Evolutionary conservation across 139 green algal species (phyloP).

Genomic region (Chlamydomonas asymmetrica): DNA sequence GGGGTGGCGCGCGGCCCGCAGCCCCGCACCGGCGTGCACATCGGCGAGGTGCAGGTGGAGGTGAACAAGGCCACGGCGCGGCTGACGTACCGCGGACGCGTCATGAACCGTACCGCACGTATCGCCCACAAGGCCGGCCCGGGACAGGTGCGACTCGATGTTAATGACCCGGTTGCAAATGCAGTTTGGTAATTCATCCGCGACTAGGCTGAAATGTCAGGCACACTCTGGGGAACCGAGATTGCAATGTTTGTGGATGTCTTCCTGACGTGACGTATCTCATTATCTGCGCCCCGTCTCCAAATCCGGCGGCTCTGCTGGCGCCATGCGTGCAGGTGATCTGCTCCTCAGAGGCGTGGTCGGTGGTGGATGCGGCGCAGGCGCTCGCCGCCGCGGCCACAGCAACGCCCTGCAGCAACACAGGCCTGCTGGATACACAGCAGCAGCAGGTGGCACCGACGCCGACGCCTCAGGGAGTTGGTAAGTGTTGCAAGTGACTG

Average conservation of each 20-base stretch:
- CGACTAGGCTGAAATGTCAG: neutral
- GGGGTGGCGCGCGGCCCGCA: too few species aligned
- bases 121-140: constrained; percentile 27
- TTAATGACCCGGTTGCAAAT: neutral
- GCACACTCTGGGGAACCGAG: neutral
- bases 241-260: neutral
- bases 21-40: constrained; percentile 14
- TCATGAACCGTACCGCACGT: constrained; percentile 27
- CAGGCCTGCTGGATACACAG: too few species aligned
- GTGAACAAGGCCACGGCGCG: constrained; percentile 21
- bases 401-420: too few species aligned
- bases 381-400: too few species aligned
- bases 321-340: constrained; percentile 11
- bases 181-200: neutral
- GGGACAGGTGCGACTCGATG: constrained; percentile 4
- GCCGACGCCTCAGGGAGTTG: too few species aligned
- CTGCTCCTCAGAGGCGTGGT: constrained; percentile 22
- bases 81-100: constrained; percentile 28
- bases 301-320: neutral
- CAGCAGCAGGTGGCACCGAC: too few species aligned
- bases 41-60: constrained; percentile 22
- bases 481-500: too few species aligned
- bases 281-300: neutral
- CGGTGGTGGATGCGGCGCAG: neutral
- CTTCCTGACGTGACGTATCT: neutral